phyloP scores from a whole-genome alignment of 768 basidiomycete species.

The Termitomyces heimii region DNA sequence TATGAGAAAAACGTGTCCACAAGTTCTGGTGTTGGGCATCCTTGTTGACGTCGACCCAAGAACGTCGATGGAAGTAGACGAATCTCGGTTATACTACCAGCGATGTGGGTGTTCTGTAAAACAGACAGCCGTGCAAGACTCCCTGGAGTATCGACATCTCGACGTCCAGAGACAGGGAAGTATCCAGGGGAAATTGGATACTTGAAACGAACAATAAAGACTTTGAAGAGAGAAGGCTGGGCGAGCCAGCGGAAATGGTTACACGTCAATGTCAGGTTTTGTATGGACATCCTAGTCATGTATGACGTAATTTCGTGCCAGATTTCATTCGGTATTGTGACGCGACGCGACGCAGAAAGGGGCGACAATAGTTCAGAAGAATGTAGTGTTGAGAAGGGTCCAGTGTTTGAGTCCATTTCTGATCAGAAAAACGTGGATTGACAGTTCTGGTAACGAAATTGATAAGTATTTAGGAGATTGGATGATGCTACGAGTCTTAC shows the following conservation, averaged over 20 bases:
- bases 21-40: constrained; percentile 1
- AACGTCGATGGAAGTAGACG: constrained; percentile 9
- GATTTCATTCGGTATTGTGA: constrained; percentile 11
- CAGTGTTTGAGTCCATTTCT: background rate
- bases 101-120: constrained; percentile 6
- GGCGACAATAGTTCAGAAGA: background rate
- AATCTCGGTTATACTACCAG: constrained; percentile 11
- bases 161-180: constrained; percentile 1
- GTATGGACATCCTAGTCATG: constrained; percentile 3
- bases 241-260: constrained; percentile 13
- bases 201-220: constrained; percentile 10
- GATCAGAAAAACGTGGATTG: too few species aligned
- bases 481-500: background rate
- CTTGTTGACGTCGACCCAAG: background rate
- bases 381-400: background rate
- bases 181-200: background rate
- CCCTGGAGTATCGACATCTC: constrained; percentile 3
- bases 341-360: background rate
- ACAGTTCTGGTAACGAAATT: background rate
- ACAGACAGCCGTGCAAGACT: constrained; percentile 7
- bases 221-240: constrained; percentile 16
- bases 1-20: constrained; percentile 9
- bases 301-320: constrained; percentile 15
- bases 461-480: background rate
- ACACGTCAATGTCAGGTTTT: constrained; percentile 9